These are phyloP conservation scores for Bipolaris victoriae DNA, from an alignment of 2,329 filamentous ascomycete species.

Conservation along the genomic window DNA sequence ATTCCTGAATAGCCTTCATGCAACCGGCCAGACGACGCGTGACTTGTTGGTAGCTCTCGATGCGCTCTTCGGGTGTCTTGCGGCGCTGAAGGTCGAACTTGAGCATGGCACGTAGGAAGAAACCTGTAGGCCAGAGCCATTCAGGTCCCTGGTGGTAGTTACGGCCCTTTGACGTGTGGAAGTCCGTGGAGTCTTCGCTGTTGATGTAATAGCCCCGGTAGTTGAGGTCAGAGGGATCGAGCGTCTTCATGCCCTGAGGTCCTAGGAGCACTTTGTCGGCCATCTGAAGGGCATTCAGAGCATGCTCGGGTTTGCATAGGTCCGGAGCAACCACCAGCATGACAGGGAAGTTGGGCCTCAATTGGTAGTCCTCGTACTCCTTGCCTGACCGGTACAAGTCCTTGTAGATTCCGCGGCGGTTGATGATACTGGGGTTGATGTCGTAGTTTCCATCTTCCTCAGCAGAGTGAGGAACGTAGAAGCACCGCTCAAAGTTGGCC, in stretches of 20 bases:
- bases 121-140: conserved; percentile 97
- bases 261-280: conserved; percentile 82
- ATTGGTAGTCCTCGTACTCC: conserved; percentile 96
- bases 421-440: conserved; percentile 78
- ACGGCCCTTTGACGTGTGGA: conserved; percentile 88
- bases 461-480: conserved; percentile 76
- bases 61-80: conserved; percentile 68
- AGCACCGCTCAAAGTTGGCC: conserved; percentile 87
- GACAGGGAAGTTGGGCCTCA: conserved; percentile 91
- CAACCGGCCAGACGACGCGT: conserved; percentile 81
- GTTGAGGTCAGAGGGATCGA: conserved; percentile 90
- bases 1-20: conserved; percentile 81
- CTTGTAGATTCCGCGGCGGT: conserved; percentile 96
- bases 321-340: conserved; percentile 93
- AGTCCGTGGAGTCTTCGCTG: conserved; percentile 89
- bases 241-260: conserved; percentile 91
- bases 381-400: conserved; percentile 93
- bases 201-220: conserved; percentile 96
- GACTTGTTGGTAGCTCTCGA: conserved; percentile 93
- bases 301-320: conserved; percentile 80
- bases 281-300: conserved; percentile 77
- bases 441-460: conserved; percentile 78
- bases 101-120: conserved; percentile 88
- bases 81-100: conserved; percentile 85
- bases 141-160: conserved; percentile 99